A percentile compares a stretch with the other conserved stretches of the same genome.
Evolutionary conservation across 331 rosid species (phyloP).

Genomic region (Malus hybrid): DNA sequence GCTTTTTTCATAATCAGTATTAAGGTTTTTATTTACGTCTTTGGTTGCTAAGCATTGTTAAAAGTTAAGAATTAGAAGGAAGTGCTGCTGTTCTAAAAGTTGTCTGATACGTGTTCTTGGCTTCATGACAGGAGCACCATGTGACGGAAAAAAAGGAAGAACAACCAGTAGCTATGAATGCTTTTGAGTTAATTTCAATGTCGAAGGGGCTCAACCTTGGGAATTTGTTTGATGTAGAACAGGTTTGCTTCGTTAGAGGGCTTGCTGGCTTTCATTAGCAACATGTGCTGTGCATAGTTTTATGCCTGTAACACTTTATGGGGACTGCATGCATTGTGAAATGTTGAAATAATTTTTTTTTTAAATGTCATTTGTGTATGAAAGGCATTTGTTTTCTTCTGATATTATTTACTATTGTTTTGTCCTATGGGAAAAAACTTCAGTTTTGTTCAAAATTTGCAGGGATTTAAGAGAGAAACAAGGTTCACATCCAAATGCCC

Average conservation of each 20-base stretch:
- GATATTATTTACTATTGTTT: not conserved
- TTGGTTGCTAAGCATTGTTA: not conserved
- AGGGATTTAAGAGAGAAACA: conserved; percentile 95
- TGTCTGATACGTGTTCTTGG: conserved; percentile 14
- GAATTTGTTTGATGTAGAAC: conserved; percentile 84
- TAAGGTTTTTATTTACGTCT: not conserved
- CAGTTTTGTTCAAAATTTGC: not conserved
- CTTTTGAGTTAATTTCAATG: conserved; percentile 94
- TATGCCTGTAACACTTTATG: not conserved
- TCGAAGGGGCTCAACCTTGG: conserved; percentile 94
- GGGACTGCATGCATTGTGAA: not conserved
- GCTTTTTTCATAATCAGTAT: not conserved
- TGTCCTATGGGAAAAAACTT: not conserved
- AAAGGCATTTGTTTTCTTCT: not conserved
- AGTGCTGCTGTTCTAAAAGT: not conserved
- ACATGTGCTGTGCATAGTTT: not conserved
- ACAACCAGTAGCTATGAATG: conserved; percentile 89
- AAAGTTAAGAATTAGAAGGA: not conserved
- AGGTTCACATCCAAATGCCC: conserved; percentile 92
- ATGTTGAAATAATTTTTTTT: not conserved
- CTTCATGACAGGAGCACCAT: conserved; percentile 70
- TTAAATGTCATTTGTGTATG: no score
- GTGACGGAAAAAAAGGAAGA: conserved; percentile 95
- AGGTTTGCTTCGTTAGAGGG: conserved; percentile 40
- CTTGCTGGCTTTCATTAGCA: not conserved